A percentile compares a stretch with the other conserved stretches of the same genome.
Conservation (phyloP, 345 rosid genomes). For the Kernera saxatilis region DNA sequence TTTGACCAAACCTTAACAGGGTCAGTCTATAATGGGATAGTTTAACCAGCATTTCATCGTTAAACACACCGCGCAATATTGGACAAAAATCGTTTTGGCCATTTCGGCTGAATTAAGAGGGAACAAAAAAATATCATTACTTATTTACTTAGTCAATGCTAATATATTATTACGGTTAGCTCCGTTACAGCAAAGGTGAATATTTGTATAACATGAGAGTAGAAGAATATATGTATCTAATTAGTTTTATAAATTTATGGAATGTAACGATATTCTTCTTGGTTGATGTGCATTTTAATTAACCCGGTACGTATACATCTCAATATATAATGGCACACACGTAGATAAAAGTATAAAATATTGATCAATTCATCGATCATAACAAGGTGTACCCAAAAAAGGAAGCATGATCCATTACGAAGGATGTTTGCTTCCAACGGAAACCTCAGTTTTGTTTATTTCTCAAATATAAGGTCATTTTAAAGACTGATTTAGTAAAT, state of each 20-base stretch:
- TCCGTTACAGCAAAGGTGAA: not conserved
- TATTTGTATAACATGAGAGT: not conserved
- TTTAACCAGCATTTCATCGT: not conserved
- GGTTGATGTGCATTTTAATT: constrained; percentile 21
- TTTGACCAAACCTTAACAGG: not conserved
- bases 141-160: not conserved
- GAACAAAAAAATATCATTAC: not conserved
- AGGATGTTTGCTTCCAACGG: constrained; percentile 43
- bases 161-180: not conserved
- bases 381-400: constrained; percentile 26
- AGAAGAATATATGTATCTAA: constrained; percentile 21
- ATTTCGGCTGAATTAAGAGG: not conserved
- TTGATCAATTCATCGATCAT: constrained; percentile 19
- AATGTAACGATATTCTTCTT: constrained; percentile 18
- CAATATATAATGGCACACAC: not conserved
- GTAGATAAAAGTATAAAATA: not conserved
- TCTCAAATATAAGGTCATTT: not conserved
- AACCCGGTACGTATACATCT: not conserved
- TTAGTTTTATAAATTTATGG: not conserved
- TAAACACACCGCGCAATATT: no score
- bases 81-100: not conserved
- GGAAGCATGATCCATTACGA: constrained; percentile 33
- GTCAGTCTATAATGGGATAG: not conserved
- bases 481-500: not conserved
- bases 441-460: not conserved